Evolutionary conservation across 2,329 filamentous ascomycete genomes (phyloP), one percentile per base, ranked within the genome.

Genomic region (Cytospora mali): DNA sequence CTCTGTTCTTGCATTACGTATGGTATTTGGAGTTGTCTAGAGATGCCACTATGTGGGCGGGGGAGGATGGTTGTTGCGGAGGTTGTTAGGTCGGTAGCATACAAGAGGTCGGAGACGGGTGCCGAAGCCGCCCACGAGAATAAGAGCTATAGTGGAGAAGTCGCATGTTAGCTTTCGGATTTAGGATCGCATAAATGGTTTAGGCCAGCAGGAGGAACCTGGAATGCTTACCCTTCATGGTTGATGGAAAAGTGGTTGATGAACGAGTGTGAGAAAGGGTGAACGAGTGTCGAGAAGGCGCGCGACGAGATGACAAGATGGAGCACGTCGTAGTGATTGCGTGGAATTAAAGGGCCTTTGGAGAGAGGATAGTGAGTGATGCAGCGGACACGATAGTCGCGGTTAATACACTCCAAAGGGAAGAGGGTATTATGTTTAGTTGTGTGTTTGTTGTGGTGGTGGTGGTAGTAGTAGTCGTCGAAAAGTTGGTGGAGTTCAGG

Each of bases 81-180:
- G 66, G 65, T 50, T 46, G 56, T 42, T n/a, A 51, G 39, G 54
- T 28, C 27, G 21, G 10, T 51, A 16, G 57, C 89, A 75, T 89
- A 96, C 92, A 75, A 98, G 87, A 83, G 94, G 94, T 76, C 94
- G 91, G 74, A 99, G 90, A 80, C 94, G 93, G 79, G 94, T 99
- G 81, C 94, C 94, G 80, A 97, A 99, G 79, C 94, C 95, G 82
- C 95, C 95, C 80, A 98, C 95, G 76, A 98, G 93, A 89, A 97
- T 97, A 76, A 97, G 90, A 81, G 93, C 93, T 97, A 74, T 66
- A 69, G 18, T 60, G 51, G 55, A 52, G 18, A 46, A 29, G 35
- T 4, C 58, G 35, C 49, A 60, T 42, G 67, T 71, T 59, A 75
- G 69, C 61, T 48, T 6, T 16, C 31, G 29, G 21, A 23, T 3